Evolutionary conservation across 371 early-diverging fungal species (phyloP), one percentile per base, ranked within the genome.

Genomic region (Apophysomyces variabilis): DNA sequence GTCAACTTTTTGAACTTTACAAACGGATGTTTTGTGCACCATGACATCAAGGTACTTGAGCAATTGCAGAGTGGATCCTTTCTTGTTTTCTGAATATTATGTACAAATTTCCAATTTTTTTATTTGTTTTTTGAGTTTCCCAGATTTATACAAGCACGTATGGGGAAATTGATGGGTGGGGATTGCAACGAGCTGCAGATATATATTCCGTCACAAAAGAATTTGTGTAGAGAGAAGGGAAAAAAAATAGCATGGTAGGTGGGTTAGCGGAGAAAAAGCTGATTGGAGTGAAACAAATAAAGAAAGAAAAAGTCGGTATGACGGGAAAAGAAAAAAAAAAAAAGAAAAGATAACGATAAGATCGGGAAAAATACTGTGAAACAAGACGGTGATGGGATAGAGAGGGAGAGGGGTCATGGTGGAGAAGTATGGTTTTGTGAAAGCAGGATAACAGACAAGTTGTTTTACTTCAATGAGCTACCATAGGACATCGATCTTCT

Each of bases 401-500:
- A 58, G 41, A 32, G 64, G 16, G 37, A 18, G 26, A n/a, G 4
- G 18, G 14, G 21, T 44, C 9, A 38, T 16, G n/a, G 18, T 57
- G 58, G 58, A 45, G 18, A 43, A 13, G 13, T 12, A 58, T 36
- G 45, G 8, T 60, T 39, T 1, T 12, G 32, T 12, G 7, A 26
- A 41, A 11, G 13, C 41, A 41, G 13, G 41, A 13, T 11, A 41
- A 41, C 3, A 41, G 41, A 41, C 41, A 13, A 26, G 32, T 26
- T 3, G 41, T 38, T 26, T 60, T n/a, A 44, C 61, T 44, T 60
- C 44, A 38, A 60, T 44, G 45, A 58, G 13, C 38, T 39, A 58
- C 75, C 75, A 62, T 77, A 77, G 11, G 83, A 82, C 80, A 80
- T 78, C 50, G 83, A 83, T 47, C 83, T 77, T 65, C 83, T 71